A percentile compares a stretch with the other conserved stretches of the same genome.
Conservation (phyloP, 306 rosid genomes). For the Cucurbita pepo region DNA sequence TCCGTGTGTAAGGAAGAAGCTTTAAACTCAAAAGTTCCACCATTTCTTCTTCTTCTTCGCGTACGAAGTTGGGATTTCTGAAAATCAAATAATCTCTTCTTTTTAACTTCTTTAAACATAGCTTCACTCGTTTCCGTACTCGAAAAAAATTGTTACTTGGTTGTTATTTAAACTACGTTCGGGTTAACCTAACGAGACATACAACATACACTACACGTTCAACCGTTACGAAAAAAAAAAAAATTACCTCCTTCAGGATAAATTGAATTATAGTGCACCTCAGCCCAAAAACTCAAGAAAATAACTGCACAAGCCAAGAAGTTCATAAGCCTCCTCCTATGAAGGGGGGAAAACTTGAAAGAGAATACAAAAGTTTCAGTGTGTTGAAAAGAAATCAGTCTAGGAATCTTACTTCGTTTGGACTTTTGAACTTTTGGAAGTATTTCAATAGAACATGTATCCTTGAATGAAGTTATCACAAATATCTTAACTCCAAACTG, state of each 20-base stretch:
- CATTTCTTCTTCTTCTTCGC: slow-evolving; percentile 63
- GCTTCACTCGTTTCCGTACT: neutral
- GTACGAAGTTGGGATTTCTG: slow-evolving; percentile 29
- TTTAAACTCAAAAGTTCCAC: slow-evolving; percentile 43
- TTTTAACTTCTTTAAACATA: neutral
- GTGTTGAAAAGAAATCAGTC: neutral
- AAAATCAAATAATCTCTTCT: neutral
- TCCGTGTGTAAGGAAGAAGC: neutral
- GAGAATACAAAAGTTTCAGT: neutral
- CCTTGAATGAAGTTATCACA: slow-evolving; percentile 80
- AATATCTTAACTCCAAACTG: slow-evolving; percentile 94
- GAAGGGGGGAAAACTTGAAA: no score
- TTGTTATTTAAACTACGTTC: neutral
- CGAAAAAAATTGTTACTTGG: neutral
- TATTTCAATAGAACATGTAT: slow-evolving; percentile 87
- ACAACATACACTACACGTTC: neutral
- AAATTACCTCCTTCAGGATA: slow-evolving; percentile 85
- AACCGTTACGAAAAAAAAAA: neutral
- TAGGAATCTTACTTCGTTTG: slow-evolving; percentile 43
- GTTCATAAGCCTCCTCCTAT: neutral
- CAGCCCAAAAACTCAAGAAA: slow-evolving; percentile 98
- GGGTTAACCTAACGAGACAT: neutral
- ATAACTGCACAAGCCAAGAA: slow-evolving; percentile 52
- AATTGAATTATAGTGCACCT: slow-evolving; percentile 95
- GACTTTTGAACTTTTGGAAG: slow-evolving; percentile 68